Evolutionary conservation across 164 flowering plant genomes (phyloP), one percentile per base, ranked within the genome.

Genomic region (Stephania cephalantha): DNA sequence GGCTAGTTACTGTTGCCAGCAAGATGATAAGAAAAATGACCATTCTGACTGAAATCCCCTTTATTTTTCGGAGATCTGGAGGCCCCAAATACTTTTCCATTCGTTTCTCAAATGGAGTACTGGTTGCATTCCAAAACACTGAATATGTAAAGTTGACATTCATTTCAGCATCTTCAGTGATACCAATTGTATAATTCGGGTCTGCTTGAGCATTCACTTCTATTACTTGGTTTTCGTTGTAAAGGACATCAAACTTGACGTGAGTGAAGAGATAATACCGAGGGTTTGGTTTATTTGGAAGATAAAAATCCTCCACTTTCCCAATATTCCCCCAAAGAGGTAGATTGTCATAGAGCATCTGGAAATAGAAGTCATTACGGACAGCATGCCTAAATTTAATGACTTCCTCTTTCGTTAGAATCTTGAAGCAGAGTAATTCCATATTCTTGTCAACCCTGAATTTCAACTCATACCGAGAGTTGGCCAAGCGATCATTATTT

Each of bases 251-350:
- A 81, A 92, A 92, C 53, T 84, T 85, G 61, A 94, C 83, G 81
- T 90, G 90, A 52, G 70, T 89, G 79, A 91, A 90, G n/a, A 94
- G 85, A 82, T 74, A 89, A 82, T 87, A 88, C 67, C 82, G 82
- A n/a, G 79, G 70, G 46, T 78, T 76, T 44, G 81, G 75, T 20
- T 76, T 78, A 68, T 78, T 71, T 46, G 9, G 66, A 7, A 31
- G 45, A 83, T 61, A 81, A 22, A 68, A 77, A 0, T 83, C 81
- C 63, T 90, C 96, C 69, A 87, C 76, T 84, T 89, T 94, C 61
- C 97, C 98, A 55, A 94, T 63, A 79, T 84, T 92, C 0, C 90
- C 98, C 98, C 98, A 94, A 13, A 90, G 69, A 7, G 95, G 94
- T 74, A 94, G 95, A 84, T 91, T 91, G 81, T 92, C 97, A 81